A percentile compares a stretch with the other conserved stretches of the same genome.
Evolutionary conservation across 176 grass and related monocot genomes (phyloP).

Genomic region (Oryza australiensis): DNA sequence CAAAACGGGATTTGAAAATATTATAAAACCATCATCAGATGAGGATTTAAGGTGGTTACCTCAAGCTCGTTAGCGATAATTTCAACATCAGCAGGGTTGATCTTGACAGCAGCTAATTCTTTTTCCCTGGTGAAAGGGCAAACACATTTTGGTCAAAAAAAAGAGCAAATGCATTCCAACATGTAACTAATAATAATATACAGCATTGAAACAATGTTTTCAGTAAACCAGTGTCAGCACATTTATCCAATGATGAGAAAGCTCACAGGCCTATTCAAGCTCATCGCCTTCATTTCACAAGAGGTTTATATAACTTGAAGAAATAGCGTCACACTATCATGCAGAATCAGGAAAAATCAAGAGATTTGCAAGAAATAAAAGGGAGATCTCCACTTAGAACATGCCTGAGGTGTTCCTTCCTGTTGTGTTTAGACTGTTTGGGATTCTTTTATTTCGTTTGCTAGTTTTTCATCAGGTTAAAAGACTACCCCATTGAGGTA

Average conservation of each 20-base stretch:
- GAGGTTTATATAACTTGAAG: background rate
- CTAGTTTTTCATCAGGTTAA: background rate
- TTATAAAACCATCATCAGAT: background rate
- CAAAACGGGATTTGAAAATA: background rate
- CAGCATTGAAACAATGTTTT: background rate
- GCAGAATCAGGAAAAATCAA: background rate
- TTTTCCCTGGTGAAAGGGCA: constrained; percentile 82
- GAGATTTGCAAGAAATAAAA: background rate
- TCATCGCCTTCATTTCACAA: background rate
- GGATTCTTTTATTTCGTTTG: background rate
- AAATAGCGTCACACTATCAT: background rate
- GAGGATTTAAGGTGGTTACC: constrained; percentile 39
- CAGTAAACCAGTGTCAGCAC: background rate
- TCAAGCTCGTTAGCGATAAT: constrained; percentile 92
- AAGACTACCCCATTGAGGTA: background rate
- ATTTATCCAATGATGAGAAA: background rate
- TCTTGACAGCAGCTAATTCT: constrained; percentile 94
- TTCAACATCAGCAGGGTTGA: constrained; percentile 88
- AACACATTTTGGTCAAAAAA: too few relatives aligned
- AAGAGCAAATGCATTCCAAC: background rate
- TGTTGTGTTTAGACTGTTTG: background rate
- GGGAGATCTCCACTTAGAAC: background rate
- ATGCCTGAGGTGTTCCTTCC: background rate
- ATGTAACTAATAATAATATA: background rate
- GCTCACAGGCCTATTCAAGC: background rate